Evolutionary conservation across 23 red algal species (phyloP).

Genomic region (Rhodosorus marinus): DNA sequence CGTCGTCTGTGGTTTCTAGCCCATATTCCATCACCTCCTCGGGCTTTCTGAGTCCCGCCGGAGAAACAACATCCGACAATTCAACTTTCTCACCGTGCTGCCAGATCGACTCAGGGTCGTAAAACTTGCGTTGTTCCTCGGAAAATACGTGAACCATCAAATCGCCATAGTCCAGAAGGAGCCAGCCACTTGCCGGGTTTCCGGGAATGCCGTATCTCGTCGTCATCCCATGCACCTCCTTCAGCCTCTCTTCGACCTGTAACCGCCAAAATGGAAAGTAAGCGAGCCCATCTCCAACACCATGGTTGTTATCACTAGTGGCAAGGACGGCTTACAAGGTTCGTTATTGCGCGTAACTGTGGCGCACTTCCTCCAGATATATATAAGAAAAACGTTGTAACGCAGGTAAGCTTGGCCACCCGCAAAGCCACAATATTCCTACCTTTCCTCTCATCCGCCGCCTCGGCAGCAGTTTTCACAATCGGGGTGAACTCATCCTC

Average conservation of each 20-base stretch:
- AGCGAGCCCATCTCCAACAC: no score
- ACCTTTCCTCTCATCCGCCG: constrained; percentile 80
- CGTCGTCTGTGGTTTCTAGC: no score
- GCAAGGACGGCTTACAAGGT: no score
- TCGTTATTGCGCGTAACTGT: constrained; percentile 74
- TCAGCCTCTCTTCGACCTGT: constrained; percentile 61
- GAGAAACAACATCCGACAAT: constrained; percentile 23
- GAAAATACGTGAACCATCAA: constrained; percentile 84
- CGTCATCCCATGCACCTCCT: constrained; percentile 19
- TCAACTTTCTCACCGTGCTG: constrained; percentile 40
- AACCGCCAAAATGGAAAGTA: no score
- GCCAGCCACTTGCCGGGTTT: constrained; percentile 45
- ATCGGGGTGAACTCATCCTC: constrained; percentile 29
- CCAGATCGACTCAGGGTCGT: constrained; percentile 74
- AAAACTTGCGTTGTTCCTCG: constrained; percentile 33
- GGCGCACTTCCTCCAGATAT: constrained; percentile 41
- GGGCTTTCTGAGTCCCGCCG: no score
- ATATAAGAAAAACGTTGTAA: constrained; percentile 63
- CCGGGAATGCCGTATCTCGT: constrained; percentile 21
- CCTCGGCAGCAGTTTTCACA: constrained; percentile 31
- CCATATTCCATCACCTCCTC: no score
- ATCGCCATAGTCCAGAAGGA: constrained; percentile 92
- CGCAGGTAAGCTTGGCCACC: constrained; percentile 42
- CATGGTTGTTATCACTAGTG: no score
- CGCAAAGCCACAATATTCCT: constrained; percentile 52